phyloP scores from a whole-genome alignment of 73 alveolate species.

The Paramecium octaurelia region DNA sequence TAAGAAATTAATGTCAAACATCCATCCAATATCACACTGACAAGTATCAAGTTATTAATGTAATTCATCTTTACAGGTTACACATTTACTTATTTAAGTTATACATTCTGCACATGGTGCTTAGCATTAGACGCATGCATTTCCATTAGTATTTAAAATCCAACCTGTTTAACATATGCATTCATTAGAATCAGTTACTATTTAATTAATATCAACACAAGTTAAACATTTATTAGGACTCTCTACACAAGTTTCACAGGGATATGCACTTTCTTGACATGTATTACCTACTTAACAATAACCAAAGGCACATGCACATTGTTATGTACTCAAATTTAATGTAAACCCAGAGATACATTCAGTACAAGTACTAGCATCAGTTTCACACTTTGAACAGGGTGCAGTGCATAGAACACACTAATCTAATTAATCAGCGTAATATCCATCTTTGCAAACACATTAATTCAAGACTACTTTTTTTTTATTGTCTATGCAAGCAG shows the following conservation, averaged over 20 bases:
- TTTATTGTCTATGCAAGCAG: background rate
- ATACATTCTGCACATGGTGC: background rate
- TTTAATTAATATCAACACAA: background rate
- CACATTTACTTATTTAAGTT: no score
- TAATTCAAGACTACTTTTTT: background rate
- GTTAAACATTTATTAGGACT: background rate
- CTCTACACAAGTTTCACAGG: background rate
- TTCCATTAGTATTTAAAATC: background rate
- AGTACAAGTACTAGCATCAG: background rate
- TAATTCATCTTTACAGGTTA: no score
- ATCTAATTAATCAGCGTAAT: background rate
- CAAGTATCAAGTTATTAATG: no score
- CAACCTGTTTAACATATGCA: background rate
- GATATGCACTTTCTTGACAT: background rate
- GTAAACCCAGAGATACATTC: background rate
- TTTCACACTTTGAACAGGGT: background rate
- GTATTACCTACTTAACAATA: no score
- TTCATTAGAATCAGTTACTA: background rate
- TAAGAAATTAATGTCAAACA: no score
- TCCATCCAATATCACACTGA: no score
- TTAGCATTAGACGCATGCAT: background rate
- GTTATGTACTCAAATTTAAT: no score
- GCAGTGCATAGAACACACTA: background rate
- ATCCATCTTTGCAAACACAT: background rate
- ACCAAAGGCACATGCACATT: background rate